Evolutionary conservation across 768 basidiomycete genomes (phyloP).

Genomic region (Mycena rosella): DNA sequence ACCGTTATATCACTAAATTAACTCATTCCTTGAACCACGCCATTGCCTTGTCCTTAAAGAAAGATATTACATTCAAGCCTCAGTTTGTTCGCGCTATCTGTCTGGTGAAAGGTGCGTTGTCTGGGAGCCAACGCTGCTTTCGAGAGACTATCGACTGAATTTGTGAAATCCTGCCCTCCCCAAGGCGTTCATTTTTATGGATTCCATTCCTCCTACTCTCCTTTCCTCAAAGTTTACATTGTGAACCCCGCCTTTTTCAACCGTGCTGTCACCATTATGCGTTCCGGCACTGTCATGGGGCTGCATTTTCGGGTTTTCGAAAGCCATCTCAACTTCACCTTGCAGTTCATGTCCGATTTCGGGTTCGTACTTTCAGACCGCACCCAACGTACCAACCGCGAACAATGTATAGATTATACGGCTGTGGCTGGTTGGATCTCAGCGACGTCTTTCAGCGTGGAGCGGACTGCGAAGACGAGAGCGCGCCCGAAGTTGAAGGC

Average conservation of each 20-base stretch:
- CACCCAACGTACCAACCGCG: no score
- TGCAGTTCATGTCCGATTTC: constrained; percentile 97
- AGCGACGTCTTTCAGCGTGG: constrained; percentile 74
- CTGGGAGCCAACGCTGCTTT: background rate
- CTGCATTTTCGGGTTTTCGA: constrained; percentile 87
- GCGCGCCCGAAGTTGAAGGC: constrained; percentile 38
- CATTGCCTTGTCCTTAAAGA: constrained; percentile 83
- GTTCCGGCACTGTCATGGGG: constrained; percentile 86
- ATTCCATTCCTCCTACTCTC: constrained; percentile 85
- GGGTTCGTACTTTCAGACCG: constrained; percentile 50
- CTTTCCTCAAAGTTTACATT: constrained; percentile 90
- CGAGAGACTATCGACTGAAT: background rate
- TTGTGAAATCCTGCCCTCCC: background rate
- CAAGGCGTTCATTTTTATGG: constrained; percentile 87
- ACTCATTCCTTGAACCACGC: constrained; percentile 87
- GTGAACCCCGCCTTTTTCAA: constrained; percentile 77
- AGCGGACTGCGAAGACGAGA: constrained; percentile 50
- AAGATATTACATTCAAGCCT: constrained; percentile 71
- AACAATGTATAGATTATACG: constrained; percentile 66
- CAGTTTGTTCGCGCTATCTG: constrained; percentile 81
- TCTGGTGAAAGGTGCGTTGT: constrained; percentile 81
- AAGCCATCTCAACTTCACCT: constrained; percentile 87
- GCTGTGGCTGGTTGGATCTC: constrained; percentile 91
- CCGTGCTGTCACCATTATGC: constrained; percentile 81
- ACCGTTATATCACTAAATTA: constrained; percentile 75